These are phyloP conservation scores for Paecilomyces formosus DNA, from an alignment of 2,329 filamentous ascomycete species.

Conservation along the genomic window DNA sequence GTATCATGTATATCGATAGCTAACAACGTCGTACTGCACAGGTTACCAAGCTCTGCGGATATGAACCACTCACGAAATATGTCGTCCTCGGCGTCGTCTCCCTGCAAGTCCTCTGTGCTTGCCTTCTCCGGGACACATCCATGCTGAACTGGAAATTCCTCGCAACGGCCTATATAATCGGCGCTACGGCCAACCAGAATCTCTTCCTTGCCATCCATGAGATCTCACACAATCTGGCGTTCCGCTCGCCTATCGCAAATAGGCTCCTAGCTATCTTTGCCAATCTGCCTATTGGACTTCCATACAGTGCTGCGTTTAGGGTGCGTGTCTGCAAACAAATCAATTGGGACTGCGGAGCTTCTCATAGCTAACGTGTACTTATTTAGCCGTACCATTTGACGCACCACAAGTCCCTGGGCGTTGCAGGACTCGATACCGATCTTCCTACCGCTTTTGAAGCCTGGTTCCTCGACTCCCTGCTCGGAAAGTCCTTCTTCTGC, in stretches of 20 bases:
- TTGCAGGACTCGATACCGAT: constrained; percentile 92
- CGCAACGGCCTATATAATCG: constrained; percentile 79
- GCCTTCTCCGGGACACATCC: constrained; percentile 65
- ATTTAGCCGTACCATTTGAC: constrained; percentile 89
- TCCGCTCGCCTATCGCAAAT: constrained; percentile 72
- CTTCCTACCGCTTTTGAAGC: constrained; percentile 88
- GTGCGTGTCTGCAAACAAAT: constrained; percentile 40
- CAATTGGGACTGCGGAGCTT: neutral
- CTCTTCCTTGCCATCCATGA: constrained; percentile 98
- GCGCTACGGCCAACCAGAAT: constrained; percentile 96
- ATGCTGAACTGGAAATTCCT: constrained; percentile 82
- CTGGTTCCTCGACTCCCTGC: constrained; percentile 81
- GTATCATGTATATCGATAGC: neutral
- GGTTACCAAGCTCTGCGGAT: constrained; percentile 95
- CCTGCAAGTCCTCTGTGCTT: constrained; percentile 72
- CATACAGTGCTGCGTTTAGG: constrained; percentile 92
- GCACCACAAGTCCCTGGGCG: constrained; percentile 96
- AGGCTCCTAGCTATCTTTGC: constrained; percentile 84
- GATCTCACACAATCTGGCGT: constrained; percentile 95
- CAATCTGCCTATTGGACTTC: constrained; percentile 90
- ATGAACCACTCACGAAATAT: constrained; percentile 92
- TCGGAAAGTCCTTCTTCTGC: constrained; percentile 97
- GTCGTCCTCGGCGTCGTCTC: constrained; percentile 76
- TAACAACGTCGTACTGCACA: constrained; percentile 27
- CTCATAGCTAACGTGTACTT: neutral